Evolutionary conservation across 2,329 filamentous ascomycete species (phyloP), one percentile per base, ranked within the genome.

Genomic region (Calonectria pteridis): DNA sequence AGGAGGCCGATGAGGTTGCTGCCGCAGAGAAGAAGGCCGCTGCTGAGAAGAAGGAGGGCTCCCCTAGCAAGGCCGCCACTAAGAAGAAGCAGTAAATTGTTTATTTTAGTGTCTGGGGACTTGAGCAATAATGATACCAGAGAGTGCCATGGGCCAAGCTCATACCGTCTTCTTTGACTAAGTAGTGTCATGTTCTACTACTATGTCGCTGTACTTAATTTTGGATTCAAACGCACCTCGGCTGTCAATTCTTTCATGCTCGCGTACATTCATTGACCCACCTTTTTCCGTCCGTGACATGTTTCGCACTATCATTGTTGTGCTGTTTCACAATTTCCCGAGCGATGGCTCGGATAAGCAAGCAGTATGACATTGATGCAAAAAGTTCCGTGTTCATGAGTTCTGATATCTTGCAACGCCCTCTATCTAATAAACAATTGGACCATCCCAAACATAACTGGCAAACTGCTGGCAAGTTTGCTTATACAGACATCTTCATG

Each of bases 401-500:
- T 67, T 50, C 40, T 53, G 69, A 62, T 58, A 28, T 73, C 40
- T 76, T 59, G 14, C 37, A 77, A 78, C 72, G 73, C 75, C 72
- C 58, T 79, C 67, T 75, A 77, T 77, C 59, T 72, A 46, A 49
- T 26, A 67, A 43, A 31, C 59, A 70, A 51, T 53, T 35, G 43
- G 43, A 65, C 51, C 33, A 62, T 35, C 69, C 58, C n/a, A 49
- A 35, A 49, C 28, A 64, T 31, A 43, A 23, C 26, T 72, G n/a
- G 28, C 16, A 43, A 66, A 18, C 55, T 6, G 14, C 23, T 28
- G 28, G 29, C 7, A 49, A 13, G 26, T 40, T n/a, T 11, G 18
- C 43, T 75, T 50, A 80, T 67, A 98, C 96, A 82, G 95, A 97
- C 97, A 99, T 99, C 88, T 98, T 98, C 97, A 99, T 99, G 55